phyloP scores from a whole-genome alignment of 495 filamentous ascomycete species.

The Penicillium bovifimosum region DNA sequence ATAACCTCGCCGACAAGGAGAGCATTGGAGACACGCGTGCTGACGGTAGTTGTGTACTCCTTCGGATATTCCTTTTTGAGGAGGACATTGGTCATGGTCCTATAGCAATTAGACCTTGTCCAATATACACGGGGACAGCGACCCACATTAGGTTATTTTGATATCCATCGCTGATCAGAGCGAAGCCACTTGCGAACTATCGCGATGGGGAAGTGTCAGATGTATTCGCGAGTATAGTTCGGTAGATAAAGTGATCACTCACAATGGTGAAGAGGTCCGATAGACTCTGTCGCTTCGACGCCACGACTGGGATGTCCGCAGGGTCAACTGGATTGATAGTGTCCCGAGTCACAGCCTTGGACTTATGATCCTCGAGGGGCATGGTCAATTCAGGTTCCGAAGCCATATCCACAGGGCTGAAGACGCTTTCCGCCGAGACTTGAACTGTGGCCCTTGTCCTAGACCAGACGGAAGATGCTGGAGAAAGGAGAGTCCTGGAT shows the following conservation, averaged over 20 bases:
- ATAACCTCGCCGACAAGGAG: conserved; percentile 48
- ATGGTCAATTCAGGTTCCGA: not conserved
- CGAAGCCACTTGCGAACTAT: conserved; percentile 44
- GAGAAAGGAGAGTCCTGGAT: not conserved
- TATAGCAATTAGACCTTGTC: not conserved
- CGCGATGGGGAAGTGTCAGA: not conserved
- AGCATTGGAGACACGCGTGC: conserved; percentile 49
- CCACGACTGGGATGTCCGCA: conserved; percentile 20
- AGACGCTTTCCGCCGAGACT: not conserved
- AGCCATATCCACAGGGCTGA: not conserved
- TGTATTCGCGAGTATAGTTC: not conserved
- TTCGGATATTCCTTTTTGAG: conserved; percentile 43
- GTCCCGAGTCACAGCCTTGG: not conserved
- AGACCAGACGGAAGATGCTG: not conserved
- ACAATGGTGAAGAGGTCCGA: conserved; percentile 46
- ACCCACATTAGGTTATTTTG: conserved; percentile 47
- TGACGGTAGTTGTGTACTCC: conserved; percentile 39
- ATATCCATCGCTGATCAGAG: conserved; percentile 50
- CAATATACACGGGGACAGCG: not conserved
- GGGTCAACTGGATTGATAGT: not conserved
- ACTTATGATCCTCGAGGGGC: not conserved
- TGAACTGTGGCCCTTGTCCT: not conserved
- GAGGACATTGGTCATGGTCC: conserved; percentile 49
- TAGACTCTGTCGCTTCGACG: conserved; percentile 33
- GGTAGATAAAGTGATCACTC: conserved; percentile 3